A percentile compares a stretch with the other conserved stretches of the same genome.
These are phyloP conservation scores for Auriculariales sp. DNA, from an alignment of 768 basidiomycete genomes.

Conservation along the genomic window DNA sequence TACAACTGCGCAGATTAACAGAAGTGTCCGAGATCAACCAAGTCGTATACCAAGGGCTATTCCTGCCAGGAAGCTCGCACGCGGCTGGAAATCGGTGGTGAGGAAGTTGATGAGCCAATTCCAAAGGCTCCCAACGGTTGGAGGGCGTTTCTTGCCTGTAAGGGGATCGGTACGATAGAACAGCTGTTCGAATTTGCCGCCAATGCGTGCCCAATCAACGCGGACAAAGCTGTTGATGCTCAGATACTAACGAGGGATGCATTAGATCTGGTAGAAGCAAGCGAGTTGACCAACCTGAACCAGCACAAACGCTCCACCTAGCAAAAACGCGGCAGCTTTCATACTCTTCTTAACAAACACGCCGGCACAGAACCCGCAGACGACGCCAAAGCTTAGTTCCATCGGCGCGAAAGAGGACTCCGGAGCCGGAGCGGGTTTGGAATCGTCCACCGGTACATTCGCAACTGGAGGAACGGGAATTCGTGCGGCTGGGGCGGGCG, in stretches of 20 bases:
- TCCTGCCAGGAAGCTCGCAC: slow-evolving; percentile 80
- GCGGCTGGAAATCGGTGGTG: slow-evolving; percentile 82
- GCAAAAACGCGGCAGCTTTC: slow-evolving; percentile 61
- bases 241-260: slow-evolving; percentile 44
- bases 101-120: slow-evolving; percentile 63
- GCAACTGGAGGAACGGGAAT: not conserved
- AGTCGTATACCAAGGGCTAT: slow-evolving; percentile 68
- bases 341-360: slow-evolving; percentile 94
- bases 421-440: slow-evolving; percentile 20
- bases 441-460: not conserved
- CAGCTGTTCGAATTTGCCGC: slow-evolving; percentile 50
- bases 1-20: no score
- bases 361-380: slow-evolving; percentile 78
- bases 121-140: slow-evolving; percentile 53
- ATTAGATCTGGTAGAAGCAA: not conserved
- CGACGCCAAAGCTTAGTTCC: slow-evolving; percentile 80
- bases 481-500: slow-evolving; percentile 14
- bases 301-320: slow-evolving; percentile 86
- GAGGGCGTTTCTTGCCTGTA: slow-evolving; percentile 38
- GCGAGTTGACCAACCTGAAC: slow-evolving; percentile 52
- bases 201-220: slow-evolving; percentile 66
- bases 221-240: slow-evolving; percentile 54
- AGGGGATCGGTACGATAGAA: slow-evolving; percentile 49
- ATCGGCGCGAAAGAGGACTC: slow-evolving; percentile 62
- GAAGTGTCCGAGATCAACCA: no score